Evolutionary conservation across 106 monocot species (phyloP), one percentile per base, ranked within the genome.

Genomic region (Platanthera guangdongensis): DNA sequence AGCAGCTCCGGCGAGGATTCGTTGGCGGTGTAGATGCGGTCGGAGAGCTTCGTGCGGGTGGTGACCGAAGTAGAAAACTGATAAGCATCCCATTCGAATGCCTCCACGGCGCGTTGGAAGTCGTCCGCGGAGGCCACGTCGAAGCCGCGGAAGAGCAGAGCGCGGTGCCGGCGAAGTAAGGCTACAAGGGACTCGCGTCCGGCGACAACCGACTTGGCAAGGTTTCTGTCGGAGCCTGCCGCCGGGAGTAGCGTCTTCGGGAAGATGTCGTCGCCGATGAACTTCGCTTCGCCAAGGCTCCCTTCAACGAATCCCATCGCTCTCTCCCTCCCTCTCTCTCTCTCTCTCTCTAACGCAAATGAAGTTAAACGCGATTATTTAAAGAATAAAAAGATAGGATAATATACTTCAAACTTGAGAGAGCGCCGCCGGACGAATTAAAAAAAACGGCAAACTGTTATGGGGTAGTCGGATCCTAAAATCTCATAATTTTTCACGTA

Each of bases 21-120:
- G 53, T 70, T 84, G 51, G 80, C 48, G 32, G 80, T 80, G 80
- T 52, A 80, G 57, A 80, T 72, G 9, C 80, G 80, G 16, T 74
- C 52, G 14, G 59, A 64, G 12, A 68, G 13, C 68, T 68, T 80
- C 7, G 73, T 10, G 1, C 84, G 50, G 7, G 45, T 62, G 25
- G 80, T 45, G 8, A 53, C 65, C 12, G 12, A 10, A 21, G n/a
- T 12, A 16, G 12, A 3, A 39, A 6, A 9, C 7, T 30, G 15
- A 6, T n/a, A 39, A 15, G 77, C 74, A 1, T 84, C 77, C 80
- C 80, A 84, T 12, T 73, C 80, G 39, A 84, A 84, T 8, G 81
- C 85, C 47, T 81, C 81, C 39, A 85, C 81, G 28, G 78, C 62
- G 12, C 59, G 71, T 50, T 85, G 47, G 85, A 85, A 85, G 9